These are phyloP conservation scores for Hygrophoropsis aurantiaca DNA, from an alignment of 768 basidiomycete genomes.

Conservation along the genomic window DNA sequence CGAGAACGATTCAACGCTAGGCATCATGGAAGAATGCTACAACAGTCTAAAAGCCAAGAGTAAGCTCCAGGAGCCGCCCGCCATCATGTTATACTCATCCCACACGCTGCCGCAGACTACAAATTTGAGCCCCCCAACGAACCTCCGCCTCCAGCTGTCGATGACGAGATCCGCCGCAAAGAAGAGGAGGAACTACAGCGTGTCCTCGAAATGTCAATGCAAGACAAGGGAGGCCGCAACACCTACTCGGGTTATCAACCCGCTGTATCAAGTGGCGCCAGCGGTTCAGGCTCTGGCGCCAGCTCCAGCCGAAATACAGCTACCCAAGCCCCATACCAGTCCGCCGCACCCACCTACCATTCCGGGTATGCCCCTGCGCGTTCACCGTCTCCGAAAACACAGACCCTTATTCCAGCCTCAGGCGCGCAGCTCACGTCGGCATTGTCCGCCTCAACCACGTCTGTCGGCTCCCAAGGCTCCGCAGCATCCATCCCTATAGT, in stretches of 20 bases:
- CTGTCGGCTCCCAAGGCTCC: slow-evolving; percentile 20
- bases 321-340: not conserved
- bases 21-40: slow-evolving; percentile 90
- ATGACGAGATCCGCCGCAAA: slow-evolving; percentile 75
- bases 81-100: slow-evolving; percentile 15
- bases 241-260: slow-evolving; percentile 50
- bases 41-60: slow-evolving; percentile 81
- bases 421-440: not conserved
- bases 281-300: slow-evolving; percentile 32
- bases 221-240: slow-evolving; percentile 80
- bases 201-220: slow-evolving; percentile 89
- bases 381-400: slow-evolving; percentile 38
- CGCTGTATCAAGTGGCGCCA: slow-evolving; percentile 34
- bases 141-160: slow-evolving; percentile 64
- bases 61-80: slow-evolving; percentile 25
- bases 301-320: slow-evolving; percentile 11
- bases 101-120: slow-evolving; percentile 48
- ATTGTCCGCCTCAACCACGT: slow-evolving; percentile 27
- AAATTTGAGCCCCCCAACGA: slow-evolving; percentile 67
- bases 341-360: slow-evolving; percentile 37
- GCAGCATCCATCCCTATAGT: slow-evolving; percentile 43
- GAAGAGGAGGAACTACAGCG: slow-evolving; percentile 96
- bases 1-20: slow-evolving; percentile 73
- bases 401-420: slow-evolving; percentile 5
- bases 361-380: slow-evolving; percentile 61